phyloP scores from a whole-genome alignment of 2,329 filamentous ascomycete species.

The Aspergillus quadrilineatus region DNA sequence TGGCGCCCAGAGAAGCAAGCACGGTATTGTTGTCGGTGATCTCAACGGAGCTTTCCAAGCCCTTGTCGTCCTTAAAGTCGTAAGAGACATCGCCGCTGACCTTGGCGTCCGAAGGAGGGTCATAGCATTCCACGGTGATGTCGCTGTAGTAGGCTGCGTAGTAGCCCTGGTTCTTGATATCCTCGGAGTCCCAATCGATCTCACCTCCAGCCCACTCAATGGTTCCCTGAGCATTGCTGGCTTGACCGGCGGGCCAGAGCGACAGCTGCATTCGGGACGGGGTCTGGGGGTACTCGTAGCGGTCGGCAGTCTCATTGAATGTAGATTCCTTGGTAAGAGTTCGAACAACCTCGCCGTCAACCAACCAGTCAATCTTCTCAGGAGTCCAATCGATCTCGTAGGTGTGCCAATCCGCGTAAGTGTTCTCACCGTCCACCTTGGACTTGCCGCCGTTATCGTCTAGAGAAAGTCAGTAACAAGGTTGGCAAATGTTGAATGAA shows the following conservation, averaged over 20 bases:
- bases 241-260: slow-evolving; percentile 87
- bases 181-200: slow-evolving; percentile 79
- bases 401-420: slow-evolving; percentile 75
- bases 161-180: slow-evolving; percentile 82
- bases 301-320: slow-evolving; percentile 79
- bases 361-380: slow-evolving; percentile 78
- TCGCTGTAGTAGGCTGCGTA: slow-evolving; percentile 80
- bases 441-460: slow-evolving; percentile 76
- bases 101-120: slow-evolving; percentile 70
- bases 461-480: slow-evolving; percentile 35
- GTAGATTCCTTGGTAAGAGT: slow-evolving; percentile 69
- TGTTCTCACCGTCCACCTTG: slow-evolving; percentile 57
- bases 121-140: slow-evolving; percentile 82
- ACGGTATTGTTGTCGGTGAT: slow-evolving; percentile 73
- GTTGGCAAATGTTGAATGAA: no score
- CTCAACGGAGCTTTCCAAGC: slow-evolving; percentile 73
- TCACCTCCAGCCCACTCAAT: slow-evolving; percentile 87
- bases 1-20: slow-evolving; percentile 76
- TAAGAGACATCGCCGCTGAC: slow-evolving; percentile 65
- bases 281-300: slow-evolving; percentile 87
- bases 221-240: slow-evolving; percentile 77
- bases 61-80: slow-evolving; percentile 65
- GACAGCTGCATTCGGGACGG: slow-evolving; percentile 89
- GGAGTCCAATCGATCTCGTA: slow-evolving; percentile 94
- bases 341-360: slow-evolving; percentile 78